Base-by-base conservation (phyloP, 257 asterid species). In the Anisodus acutangulus region DNA sequence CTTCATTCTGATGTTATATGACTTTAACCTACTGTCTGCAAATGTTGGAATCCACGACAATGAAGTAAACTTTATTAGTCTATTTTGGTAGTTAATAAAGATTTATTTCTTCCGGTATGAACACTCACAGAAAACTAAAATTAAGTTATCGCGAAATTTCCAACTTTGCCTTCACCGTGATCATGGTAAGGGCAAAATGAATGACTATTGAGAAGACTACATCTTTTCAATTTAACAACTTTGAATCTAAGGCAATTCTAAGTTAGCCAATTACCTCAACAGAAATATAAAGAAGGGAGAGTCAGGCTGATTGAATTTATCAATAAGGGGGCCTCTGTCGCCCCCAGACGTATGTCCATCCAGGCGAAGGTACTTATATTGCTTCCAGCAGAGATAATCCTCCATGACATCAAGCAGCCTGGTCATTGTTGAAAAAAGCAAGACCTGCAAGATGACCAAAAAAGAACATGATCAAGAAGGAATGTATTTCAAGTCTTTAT, bases 341-440 rank as follows among this genome's bases (percentile, higher is more conserved):
- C 99, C 98, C 80, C 99, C 99, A 69, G 95, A 93, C 86, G 99
- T 97, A 85, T 97, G 99, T 16, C 99, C 99, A 88, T 97, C 99
- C 88, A 97, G 90, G 76, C 99, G 97, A 41, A 97, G 93, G 88
- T 97, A 97, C 85, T 79, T 93, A 74, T 95, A 97, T 83, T 97
- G 95, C 90, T 97, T 97, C 99, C 97, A 93, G 97, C 87, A 85
- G 82, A 97, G 98, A 90, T 97, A 97, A 79, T 97, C 99, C 92
- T 97, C 99, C 98, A 97, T 91, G 47, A 97, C 99, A 91, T 97
- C 98, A 89, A 97, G 98, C 72, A 97, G 90, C 88, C 99, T 92
- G 84, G 99, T 97, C 99, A 97, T 97, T 84, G 99, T 97, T 78
- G 99, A 97, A 85, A 97, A 97, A 45, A 97, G 95, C 87, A 97